Evolutionary conservation across 2,329 filamentous ascomycete genomes (phyloP).

Genomic region (Alternaria burnsii): DNA sequence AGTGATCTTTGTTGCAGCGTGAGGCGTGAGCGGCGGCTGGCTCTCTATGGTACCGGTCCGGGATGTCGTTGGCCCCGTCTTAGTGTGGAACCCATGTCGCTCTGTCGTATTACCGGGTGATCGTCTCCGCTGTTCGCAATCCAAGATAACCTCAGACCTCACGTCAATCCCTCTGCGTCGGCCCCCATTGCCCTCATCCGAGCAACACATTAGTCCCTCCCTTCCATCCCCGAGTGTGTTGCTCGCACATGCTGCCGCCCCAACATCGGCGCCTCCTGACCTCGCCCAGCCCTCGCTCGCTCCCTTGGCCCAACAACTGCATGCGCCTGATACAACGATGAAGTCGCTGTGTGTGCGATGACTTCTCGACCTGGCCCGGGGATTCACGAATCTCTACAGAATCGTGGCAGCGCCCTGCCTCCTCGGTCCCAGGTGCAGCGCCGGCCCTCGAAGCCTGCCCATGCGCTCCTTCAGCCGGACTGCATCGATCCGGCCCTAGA

Average conservation of each 20-base stretch:
- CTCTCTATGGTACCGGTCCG: conserved; percentile 6
- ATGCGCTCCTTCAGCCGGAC: conserved; percentile 40
- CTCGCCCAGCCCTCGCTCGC: conserved; percentile 23
- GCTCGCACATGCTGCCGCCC: conserved; percentile 21
- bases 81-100: conserved; percentile 16
- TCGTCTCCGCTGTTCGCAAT: conserved; percentile 23
- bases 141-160: conserved; percentile 22
- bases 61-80: conserved; percentile 6
- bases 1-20: conserved; percentile 22
- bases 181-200: conserved; percentile 12
- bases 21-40: conserved; percentile 8
- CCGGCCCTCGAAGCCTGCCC: conserved; percentile 39
- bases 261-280: conserved; percentile 11
- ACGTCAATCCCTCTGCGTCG: conserved; percentile 8
- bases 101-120: conserved; percentile 16
- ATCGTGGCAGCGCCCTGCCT: conserved; percentile 44
- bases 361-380: conserved; percentile 55
- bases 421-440: conserved; percentile 39
- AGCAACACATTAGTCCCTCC: conserved; percentile 12
- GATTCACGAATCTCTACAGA: conserved; percentile 50
- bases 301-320: conserved; percentile 30
- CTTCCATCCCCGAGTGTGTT: conserved; percentile 12
- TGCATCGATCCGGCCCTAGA: conserved; percentile 48
- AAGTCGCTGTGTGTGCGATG: conserved; percentile 53
- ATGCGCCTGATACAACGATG: conserved; percentile 49